Conservation (phyloP, 2,329 filamentous ascomycete species). For the Fusarium nematophilum region DNA sequence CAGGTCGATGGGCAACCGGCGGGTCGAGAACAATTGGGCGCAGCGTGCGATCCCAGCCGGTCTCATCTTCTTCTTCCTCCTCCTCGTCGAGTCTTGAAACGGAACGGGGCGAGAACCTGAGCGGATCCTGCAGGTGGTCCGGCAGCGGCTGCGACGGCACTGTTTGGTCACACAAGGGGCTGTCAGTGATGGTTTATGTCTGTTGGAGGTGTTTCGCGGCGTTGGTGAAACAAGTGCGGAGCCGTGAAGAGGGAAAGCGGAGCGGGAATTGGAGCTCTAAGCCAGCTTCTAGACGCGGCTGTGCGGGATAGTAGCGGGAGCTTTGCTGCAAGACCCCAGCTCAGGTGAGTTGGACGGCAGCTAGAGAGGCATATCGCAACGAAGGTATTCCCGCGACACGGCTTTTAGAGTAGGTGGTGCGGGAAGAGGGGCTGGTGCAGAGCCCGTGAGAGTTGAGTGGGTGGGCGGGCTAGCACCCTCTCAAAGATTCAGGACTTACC, state of each 20-base stretch:
- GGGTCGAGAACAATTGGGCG: constrained; percentile 57
- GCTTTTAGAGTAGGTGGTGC: constrained; percentile 30
- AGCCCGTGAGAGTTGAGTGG: constrained; percentile 29
- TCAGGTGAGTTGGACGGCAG: not conserved
- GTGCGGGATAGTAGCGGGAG: not conserved
- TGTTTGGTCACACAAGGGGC: constrained; percentile 47
- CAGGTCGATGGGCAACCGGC: constrained; percentile 54
- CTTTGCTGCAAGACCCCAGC: constrained; percentile 1
- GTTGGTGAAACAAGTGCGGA: constrained; percentile 35
- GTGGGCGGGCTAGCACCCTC: no score
- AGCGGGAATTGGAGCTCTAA: not conserved
- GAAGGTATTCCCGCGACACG: constrained; percentile 43
- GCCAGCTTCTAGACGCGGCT: constrained; percentile 12
- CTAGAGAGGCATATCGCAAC: constrained; percentile 11
- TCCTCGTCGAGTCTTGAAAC: constrained; percentile 65
- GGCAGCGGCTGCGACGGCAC: constrained; percentile 70
- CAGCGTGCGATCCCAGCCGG: constrained; percentile 63
- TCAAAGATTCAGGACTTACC: constrained; percentile 45
- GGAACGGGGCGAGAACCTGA: constrained; percentile 63
- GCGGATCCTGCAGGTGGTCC: constrained; percentile 64
- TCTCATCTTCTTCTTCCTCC: constrained; percentile 64
- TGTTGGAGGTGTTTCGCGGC: constrained; percentile 28
- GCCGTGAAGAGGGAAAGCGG: constrained; percentile 14
- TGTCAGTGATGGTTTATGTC: constrained; percentile 37
- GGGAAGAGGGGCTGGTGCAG: constrained; percentile 38